Conservation (phyloP, 164 flowering plant genomes). For the Nymphaea thermarum region DNA sequence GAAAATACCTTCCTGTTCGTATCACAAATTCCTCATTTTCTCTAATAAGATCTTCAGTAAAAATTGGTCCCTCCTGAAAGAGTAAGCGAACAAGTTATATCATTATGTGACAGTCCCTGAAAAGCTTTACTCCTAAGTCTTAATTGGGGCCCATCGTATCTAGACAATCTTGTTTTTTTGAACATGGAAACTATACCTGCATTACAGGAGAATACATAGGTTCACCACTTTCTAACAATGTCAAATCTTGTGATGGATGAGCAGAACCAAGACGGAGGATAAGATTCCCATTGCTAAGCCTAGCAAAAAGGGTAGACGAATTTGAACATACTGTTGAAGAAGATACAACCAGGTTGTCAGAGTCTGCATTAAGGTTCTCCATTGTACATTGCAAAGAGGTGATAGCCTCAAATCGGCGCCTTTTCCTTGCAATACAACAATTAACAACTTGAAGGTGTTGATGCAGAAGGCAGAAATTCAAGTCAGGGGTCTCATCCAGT, state of each 20-base stretch:
- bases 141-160: too few species aligned
- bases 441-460: conserved; percentile 90
- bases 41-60: conserved; percentile 84
- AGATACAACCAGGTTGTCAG: conserved; percentile 22
- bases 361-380: conserved; percentile 25
- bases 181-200: too few species aligned
- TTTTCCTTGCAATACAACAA: conserved; percentile 83
- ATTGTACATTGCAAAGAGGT: conserved; percentile 51
- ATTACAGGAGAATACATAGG: conserved; percentile 67
- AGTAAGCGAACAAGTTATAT: neutral
- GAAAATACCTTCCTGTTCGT: conserved; percentile 87
- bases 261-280: conserved; percentile 73
- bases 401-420: conserved; percentile 42
- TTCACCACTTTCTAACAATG: conserved; percentile 88
- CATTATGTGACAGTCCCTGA: neutral
- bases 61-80: conserved; percentile 78
- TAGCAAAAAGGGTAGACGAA: conserved; percentile 44
- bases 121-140: neutral
- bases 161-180: too few species aligned
- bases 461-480: conserved; percentile 69
- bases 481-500: conserved; percentile 60
- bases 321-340: conserved; percentile 11
- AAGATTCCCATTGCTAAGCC: conserved; percentile 51
- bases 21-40: conserved; percentile 97
- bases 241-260: conserved; percentile 38